Conservation (phyloP, 768 basidiomycete species). For the Dendrothele bispora region DNA sequence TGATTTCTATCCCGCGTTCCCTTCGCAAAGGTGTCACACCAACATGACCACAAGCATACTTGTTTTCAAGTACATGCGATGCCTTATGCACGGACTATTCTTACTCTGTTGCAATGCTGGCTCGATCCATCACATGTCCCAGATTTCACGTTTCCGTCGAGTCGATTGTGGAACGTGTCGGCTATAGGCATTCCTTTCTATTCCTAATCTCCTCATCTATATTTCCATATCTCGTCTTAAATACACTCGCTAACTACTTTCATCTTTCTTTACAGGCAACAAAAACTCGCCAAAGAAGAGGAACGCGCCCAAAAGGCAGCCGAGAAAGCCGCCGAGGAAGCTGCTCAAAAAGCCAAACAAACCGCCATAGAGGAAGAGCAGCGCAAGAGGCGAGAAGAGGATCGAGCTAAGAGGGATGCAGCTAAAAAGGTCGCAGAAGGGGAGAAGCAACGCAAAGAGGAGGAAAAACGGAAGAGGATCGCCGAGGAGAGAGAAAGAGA, state of each 20-base stretch:
- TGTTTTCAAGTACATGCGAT: no score
- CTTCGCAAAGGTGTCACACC: no score
- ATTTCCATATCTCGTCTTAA: no score
- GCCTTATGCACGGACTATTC: no score
- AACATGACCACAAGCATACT: no score
- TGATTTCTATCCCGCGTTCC: no score
- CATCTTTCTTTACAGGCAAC: slow-evolving; percentile 54
- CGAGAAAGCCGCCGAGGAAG: slow-evolving; percentile 86
- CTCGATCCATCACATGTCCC: no score
- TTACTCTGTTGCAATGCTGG: no score
- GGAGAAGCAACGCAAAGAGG: slow-evolving; percentile 79
- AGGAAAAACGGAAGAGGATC: slow-evolving; percentile 74
- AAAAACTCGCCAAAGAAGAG: slow-evolving; percentile 92
- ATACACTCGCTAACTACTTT: background rate
- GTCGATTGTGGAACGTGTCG: no score
- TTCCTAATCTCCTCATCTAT: no score
- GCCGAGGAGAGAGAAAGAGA: slow-evolving; percentile 82
- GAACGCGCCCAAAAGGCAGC: slow-evolving; percentile 83
- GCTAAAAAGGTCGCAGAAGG: slow-evolving; percentile 78
- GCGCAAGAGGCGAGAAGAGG: slow-evolving; percentile 84
- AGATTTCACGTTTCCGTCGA: no score
- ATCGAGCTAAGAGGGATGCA: slow-evolving; percentile 75
- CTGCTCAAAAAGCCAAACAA: slow-evolving; percentile 72
- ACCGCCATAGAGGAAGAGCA: slow-evolving; percentile 78
- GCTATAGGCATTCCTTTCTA: no score